Evolutionary conservation across 495 filamentous ascomycete species (phyloP), one percentile per base, ranked within the genome.

Genomic region (Tuber borchii): DNA sequence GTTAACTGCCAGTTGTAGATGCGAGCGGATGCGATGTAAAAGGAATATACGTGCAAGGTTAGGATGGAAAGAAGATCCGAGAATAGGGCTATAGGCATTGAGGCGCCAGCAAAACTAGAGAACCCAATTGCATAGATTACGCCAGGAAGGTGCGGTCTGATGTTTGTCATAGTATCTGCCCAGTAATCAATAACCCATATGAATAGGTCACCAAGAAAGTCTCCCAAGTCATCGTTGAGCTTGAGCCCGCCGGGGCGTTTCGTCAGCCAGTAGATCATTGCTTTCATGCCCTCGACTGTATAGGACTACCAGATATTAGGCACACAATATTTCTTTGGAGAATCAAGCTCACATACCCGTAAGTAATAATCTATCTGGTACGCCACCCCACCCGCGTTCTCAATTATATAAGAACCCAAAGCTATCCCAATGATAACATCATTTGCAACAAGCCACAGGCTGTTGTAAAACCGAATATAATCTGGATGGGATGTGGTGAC

Each of bases 391-490:
- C 89, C 87, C 1, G 93, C 90, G 81, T 98, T 97, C 82, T 98
- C 95, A 73, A 98, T 95, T 79, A 99, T 97, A 83, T 97, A 98
- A 0, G 93, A 95, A 0, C 95, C 95, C 22, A 98, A 85, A 9
- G 95, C 96, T 81, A 98, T 97, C 20, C 95, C 96, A 51, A 99
- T 99, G 75, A 99, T 99, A 45, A 97, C 91, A 85, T 99, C 95
- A 84, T 99, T 99, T 34, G 94, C 93, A 26, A 99, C 95, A 37
- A 99, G 92, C 95, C 95, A 99, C 31, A 99, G 86, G 80, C 94
- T 97, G 85, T 97, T 98, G 84, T 97, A 99, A 84, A 99, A 99
- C 51, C 95, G 93, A 79, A 99, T 99, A 82, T 99, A 99, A 83
- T 98, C 95, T 7, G 96, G 93, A 84, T 99, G 95, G 76, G 91